phyloP scores from a whole-genome alignment of 805 yeast genomes.

The Martiniozyma abietophila region DNA sequence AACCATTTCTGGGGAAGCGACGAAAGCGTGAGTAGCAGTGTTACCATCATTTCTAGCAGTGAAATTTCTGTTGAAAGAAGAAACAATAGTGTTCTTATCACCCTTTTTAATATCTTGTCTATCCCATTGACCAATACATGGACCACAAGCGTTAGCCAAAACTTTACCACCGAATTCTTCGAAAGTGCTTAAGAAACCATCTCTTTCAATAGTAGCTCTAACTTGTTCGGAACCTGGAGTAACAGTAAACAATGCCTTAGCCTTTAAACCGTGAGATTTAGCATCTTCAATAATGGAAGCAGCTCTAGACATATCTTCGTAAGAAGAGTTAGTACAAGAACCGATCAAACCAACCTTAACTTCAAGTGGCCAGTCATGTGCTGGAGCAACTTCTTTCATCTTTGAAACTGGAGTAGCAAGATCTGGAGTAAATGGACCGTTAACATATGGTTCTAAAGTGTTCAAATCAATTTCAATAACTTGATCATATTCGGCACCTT shows the following conservation, averaged over 20 bases:
- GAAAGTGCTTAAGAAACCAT: constrained; percentile 76
- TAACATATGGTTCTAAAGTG: constrained; percentile 86
- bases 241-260: constrained; percentile 86
- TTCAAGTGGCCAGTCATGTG: constrained; percentile 76
- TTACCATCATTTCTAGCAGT: constrained; percentile 98
- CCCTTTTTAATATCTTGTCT: constrained; percentile 61
- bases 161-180: constrained; percentile 85
- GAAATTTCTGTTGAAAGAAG: constrained; percentile 96
- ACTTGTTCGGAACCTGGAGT: constrained; percentile 99
- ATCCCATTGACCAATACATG: constrained; percentile 99
- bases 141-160: constrained; percentile 97
- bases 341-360: constrained; percentile 95
- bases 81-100: constrained; percentile 82
- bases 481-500: constrained; percentile 84
- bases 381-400: constrained; percentile 60
- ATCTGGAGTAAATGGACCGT: constrained; percentile 99
- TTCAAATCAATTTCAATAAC: constrained; percentile 82
- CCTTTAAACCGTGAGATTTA: constrained; percentile 72
- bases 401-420: constrained; percentile 85
- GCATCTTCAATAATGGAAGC: constrained; percentile 88
- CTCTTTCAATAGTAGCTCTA: constrained; percentile 94
- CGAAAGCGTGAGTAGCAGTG: constrained; percentile 93
- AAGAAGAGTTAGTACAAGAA: constrained; percentile 96
- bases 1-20: constrained; percentile 97
- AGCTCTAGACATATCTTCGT: constrained; percentile 97